These are phyloP conservation scores for Cladorrhinum samala DNA, from an alignment of 495 filamentous ascomycete species.

Conservation along the genomic window DNA sequence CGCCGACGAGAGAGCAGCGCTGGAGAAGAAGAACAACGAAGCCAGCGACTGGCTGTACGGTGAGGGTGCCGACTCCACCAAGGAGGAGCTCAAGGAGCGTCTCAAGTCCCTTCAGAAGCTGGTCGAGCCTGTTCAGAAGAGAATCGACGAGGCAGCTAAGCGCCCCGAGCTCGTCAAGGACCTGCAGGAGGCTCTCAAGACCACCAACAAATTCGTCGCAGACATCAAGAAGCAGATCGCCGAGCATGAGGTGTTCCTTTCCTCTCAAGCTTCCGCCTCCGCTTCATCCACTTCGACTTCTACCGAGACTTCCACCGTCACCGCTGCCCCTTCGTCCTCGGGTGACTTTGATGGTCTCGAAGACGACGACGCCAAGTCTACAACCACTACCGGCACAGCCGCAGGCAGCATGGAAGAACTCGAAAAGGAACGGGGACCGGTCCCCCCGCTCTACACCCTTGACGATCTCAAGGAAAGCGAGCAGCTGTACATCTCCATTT, in stretches of 20 bases:
- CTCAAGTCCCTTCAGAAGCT: conserved; percentile 67
- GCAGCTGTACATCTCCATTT: conserved; percentile 39
- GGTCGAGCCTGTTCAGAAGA: conserved; percentile 59
- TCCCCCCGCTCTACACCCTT: conserved; percentile 50
- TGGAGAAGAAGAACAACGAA: conserved; percentile 58
- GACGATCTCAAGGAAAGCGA: conserved; percentile 57
- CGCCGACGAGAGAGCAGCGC: conserved; percentile 49
- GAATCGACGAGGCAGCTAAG: conserved; percentile 59
- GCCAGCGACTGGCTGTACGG: conserved; percentile 87
- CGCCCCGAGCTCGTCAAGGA: conserved; percentile 59
- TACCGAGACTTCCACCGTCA: conserved; percentile 28
- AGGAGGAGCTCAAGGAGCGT: conserved; percentile 61
- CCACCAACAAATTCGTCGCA: conserved; percentile 44
- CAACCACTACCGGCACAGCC: conserved; percentile 34
- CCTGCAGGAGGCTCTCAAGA: conserved; percentile 56
- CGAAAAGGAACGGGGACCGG: conserved; percentile 35
- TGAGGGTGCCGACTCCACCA: conserved; percentile 69
- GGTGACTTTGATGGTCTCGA: conserved; percentile 60
- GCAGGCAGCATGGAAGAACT: conserved; percentile 32
- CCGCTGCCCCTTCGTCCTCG: conserved; percentile 32
- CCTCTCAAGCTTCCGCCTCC: conserved; percentile 37
- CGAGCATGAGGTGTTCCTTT: conserved; percentile 42
- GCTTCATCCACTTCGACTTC: conserved; percentile 32
- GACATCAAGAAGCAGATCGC: conserved; percentile 46
- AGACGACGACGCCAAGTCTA: conserved; percentile 38